A percentile compares a stretch with the other conserved stretches of the same genome.
Evolutionary conservation across 2,329 filamentous ascomycete species (phyloP).

Genomic region (Fusarium napiforme): DNA sequence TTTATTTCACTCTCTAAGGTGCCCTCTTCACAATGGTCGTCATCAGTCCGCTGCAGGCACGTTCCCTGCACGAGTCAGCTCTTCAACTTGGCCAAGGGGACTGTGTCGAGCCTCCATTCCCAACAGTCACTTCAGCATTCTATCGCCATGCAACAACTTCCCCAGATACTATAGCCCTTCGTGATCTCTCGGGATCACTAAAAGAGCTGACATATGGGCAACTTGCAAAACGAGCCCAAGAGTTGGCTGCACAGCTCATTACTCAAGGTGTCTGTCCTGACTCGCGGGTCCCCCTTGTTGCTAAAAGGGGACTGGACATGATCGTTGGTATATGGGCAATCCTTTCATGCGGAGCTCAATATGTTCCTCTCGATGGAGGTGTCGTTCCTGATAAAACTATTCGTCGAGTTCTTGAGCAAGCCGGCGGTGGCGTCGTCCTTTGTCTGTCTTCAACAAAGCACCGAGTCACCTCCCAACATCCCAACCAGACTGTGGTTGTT

Average conservation of each 20-base stretch:
- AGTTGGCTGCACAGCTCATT: constrained; percentile 54
- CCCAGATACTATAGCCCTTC: constrained; percentile 54
- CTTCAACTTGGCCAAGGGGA: constrained; percentile 32
- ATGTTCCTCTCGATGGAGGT: constrained; percentile 68
- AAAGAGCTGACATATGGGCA: constrained; percentile 57
- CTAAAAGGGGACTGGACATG: constrained; percentile 66
- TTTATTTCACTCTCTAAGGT: neutral
- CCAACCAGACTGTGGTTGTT: constrained; percentile 39
- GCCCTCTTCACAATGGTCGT: constrained; percentile 14
- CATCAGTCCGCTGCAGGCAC: constrained; percentile 1
- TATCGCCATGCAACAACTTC: constrained; percentile 51
- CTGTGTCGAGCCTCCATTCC: constrained; percentile 47
- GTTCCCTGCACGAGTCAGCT: neutral
- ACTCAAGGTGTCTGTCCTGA: constrained; percentile 54
- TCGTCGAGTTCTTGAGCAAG: constrained; percentile 60
- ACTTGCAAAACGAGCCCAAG: constrained; percentile 56
- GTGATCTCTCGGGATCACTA: constrained; percentile 47
- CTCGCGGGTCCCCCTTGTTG: constrained; percentile 65
- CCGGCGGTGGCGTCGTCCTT: constrained; percentile 56
- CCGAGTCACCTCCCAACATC: constrained; percentile 46
- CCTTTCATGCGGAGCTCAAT: constrained; percentile 67
- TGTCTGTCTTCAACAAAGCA: constrained; percentile 56
- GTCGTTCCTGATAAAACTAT: constrained; percentile 61
- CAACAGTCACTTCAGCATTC: constrained; percentile 54
- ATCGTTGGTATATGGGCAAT: constrained; percentile 66